These are phyloP conservation scores for Clarireedia monteithiana DNA, from an alignment of 2,329 filamentous ascomycete species.

Conservation along the genomic window DNA sequence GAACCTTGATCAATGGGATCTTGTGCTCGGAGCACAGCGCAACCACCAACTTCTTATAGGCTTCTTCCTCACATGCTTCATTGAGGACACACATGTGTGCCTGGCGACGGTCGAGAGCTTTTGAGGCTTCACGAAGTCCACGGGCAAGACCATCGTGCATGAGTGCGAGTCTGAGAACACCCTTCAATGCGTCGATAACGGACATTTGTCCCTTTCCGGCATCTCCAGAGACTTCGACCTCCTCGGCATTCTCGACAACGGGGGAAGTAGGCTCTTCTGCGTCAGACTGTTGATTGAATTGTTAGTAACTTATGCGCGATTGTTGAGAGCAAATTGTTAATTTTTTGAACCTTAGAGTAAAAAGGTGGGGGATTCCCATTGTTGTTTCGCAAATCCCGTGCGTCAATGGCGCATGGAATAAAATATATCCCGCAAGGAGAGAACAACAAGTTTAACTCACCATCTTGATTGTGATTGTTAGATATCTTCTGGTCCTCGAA, in stretches of 20 bases:
- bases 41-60: conserved; percentile 99
- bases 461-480: conserved; percentile 14
- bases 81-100: conserved; percentile 99
- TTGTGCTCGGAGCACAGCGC: conserved; percentile 99
- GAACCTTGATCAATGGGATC: conserved; percentile 99
- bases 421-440: background rate
- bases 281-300: conserved; percentile 66
- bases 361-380: background rate
- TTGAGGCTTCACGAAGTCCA: conserved; percentile 95
- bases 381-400: background rate
- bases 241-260: conserved; percentile 72
- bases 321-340: background rate
- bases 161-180: conserved; percentile 94
- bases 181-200: conserved; percentile 97
- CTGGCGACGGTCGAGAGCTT: conserved; percentile 96
- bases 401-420: background rate
- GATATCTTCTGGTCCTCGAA: conserved; percentile 29
- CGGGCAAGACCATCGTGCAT: conserved; percentile 99
- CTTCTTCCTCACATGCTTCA: conserved; percentile 99
- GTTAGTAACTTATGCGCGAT: background rate
- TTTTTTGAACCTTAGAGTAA: conserved; percentile 6
- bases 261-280: conserved; percentile 97
- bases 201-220: conserved; percentile 90
- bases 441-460: conserved; percentile 6
- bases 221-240: conserved; percentile 95